Evolutionary conservation across 2,329 filamentous ascomycete species (phyloP), one percentile per base, ranked within the genome.

Genomic region (Chaetomiaceae sp.): DNA sequence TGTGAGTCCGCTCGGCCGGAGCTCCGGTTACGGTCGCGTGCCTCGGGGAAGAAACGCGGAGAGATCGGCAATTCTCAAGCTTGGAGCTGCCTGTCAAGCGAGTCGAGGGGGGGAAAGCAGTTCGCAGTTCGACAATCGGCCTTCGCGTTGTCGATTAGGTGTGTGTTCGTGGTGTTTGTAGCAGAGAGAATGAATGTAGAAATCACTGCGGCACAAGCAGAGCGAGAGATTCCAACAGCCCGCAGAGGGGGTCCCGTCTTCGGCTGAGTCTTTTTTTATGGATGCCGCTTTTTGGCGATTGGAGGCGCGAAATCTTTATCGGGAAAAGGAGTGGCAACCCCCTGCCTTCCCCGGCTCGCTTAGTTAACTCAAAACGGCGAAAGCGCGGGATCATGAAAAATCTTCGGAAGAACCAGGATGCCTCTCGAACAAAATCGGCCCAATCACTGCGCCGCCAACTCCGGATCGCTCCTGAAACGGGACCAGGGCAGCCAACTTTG

Each of bases 221-320:
- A 53, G 37, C n/a, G 12, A 33, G 29, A 42, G 7, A 11, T 36
- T 20, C 34, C 43, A 55, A 55, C 40, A 44, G 20, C 38, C 20
- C 43, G 47, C 15, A 15, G 36, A 42, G 27, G 43, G 54, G 39
- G n/a, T n/a, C n/a, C n/a, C n/a, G n/a, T n/a, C 25, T 36, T 47
- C 29, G 42, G 45, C 46, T 55, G 55, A 48, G 57, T 54, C 54
- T 56, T 60, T 59, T 59, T 54, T 29, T 42, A 46, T 45, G 34
- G 47, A 38, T 36, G 36, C 8, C 4, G 48, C 42, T 53, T 55
- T 49, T 38, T 38, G 27, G 47, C 48, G 40, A 50, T 53, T 48
- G 47, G 20, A 39, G 20, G 33, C 53, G 47, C 56, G 54, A 57
- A 59, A 50, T 61, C 55, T 59, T n/a, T 59, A 59, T 61, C 59